Conservation (phyloP, 2,329 filamentous ascomycete species). For the Ophiobolus disseminans region DNA sequence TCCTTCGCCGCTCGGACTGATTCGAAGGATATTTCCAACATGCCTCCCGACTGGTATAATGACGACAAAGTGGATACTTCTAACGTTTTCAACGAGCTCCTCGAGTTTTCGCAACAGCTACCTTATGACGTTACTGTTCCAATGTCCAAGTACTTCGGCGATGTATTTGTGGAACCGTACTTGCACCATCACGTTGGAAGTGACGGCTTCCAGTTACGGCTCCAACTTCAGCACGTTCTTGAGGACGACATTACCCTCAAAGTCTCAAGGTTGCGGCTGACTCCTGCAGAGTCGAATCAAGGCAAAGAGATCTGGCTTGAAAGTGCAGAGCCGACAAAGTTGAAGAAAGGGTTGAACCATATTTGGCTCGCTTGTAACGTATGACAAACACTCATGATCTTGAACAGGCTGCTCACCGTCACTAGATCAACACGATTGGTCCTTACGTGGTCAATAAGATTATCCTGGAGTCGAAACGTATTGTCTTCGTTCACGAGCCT, state of each 20-base stretch:
- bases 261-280: slow-evolving; percentile 68
- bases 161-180: slow-evolving; percentile 70
- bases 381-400: slow-evolving; percentile 12
- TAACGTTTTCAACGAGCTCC: slow-evolving; percentile 52
- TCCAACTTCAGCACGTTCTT: slow-evolving; percentile 75
- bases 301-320: slow-evolving; percentile 73
- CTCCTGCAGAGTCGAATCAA: slow-evolving; percentile 62
- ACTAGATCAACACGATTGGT: slow-evolving; percentile 70
- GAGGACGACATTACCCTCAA: slow-evolving; percentile 73
- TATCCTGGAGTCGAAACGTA: slow-evolving; percentile 67
- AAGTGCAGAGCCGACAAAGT: slow-evolving; percentile 51
- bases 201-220: slow-evolving; percentile 75
- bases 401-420: slow-evolving; percentile 33
- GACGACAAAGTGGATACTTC: slow-evolving; percentile 49
- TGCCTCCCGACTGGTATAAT: slow-evolving; percentile 43
- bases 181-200: slow-evolving; percentile 72
- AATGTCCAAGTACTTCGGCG: slow-evolving; percentile 75
- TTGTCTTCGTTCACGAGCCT: slow-evolving; percentile 71
- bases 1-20: slow-evolving; percentile 28
- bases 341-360: slow-evolving; percentile 64
- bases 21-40: slow-evolving; percentile 6
- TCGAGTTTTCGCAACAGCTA: slow-evolving; percentile 58
- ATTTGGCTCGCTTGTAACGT: slow-evolving; percentile 59
- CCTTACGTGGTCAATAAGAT: slow-evolving; percentile 78
- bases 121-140: slow-evolving; percentile 71